Conservation (phyloP, 2,329 filamentous ascomycete genomes). For the Aureobasidium sp. region DNA sequence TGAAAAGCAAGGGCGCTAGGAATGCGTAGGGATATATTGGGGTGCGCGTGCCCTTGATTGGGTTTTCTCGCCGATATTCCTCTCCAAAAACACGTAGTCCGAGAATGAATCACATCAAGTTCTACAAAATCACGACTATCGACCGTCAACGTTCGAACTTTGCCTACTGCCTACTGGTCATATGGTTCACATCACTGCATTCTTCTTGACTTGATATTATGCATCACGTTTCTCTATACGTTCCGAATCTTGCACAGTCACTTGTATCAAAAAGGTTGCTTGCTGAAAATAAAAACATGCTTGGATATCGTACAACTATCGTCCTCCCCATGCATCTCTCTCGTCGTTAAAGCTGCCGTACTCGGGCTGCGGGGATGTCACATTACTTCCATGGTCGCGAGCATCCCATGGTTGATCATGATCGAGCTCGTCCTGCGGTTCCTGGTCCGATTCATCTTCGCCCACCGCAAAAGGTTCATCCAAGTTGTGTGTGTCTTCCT, state of each 20-base stretch:
- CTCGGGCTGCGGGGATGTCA: constrained; percentile 23
- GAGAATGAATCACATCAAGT: not conserved
- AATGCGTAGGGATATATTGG: not conserved
- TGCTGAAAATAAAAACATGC: not conserved
- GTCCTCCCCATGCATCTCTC: constrained; percentile 32
- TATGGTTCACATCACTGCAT: not conserved
- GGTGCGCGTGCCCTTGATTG: constrained; percentile 7
- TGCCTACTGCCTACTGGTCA: too few relatives aligned
- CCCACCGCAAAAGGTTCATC: constrained; percentile 38
- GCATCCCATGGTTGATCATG: constrained; percentile 42
- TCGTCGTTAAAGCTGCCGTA: constrained; percentile 39
- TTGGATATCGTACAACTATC: not conserved
- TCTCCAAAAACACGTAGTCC: not conserved
- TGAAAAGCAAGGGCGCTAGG: not conserved
- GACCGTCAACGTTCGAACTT: not conserved
- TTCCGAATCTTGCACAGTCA: not conserved
- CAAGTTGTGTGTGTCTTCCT: constrained; percentile 39
- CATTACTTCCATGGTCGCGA: constrained; percentile 25
- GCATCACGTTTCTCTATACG: not conserved
- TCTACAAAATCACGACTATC: not conserved
- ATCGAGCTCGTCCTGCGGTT: constrained; percentile 27
- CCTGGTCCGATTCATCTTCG: constrained; percentile 33
- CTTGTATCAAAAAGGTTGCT: not conserved
- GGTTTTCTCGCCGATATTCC: not conserved
- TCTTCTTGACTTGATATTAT: not conserved